Percentiles rank a stretch among this genome's conserved stretches.
phyloP scores from a whole-genome alignment of 352 stramenopile species.

The Phytophthora citricola region DNA sequence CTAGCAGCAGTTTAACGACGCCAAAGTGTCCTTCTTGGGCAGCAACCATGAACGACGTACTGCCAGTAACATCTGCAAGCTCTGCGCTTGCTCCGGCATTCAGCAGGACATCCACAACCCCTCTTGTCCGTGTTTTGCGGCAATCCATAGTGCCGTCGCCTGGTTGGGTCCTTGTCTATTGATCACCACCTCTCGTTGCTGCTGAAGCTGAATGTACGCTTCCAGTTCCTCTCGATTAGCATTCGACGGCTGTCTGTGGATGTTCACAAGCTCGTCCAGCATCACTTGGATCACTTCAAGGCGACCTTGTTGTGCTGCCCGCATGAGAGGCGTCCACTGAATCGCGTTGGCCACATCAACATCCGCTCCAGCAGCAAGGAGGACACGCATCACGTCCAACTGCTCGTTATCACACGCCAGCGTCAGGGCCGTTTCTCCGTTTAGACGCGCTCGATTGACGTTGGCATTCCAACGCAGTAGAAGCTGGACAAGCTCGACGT shows the following conservation, averaged over 20 bases:
- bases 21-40: conserved; percentile 18
- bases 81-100: conserved; percentile 23
- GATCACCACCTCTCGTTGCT: conserved; percentile 13
- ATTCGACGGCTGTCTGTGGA: conserved; percentile 6
- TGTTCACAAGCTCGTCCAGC: conserved; percentile 26
- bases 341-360: conserved; percentile 26
- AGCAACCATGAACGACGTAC: conserved; percentile 19
- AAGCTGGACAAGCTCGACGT: conserved; percentile 23
- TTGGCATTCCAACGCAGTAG: conserved; percentile 27
- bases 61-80: conserved; percentile 11
- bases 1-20: conserved; percentile 19
- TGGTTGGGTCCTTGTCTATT: conserved; percentile 22
- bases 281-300: conserved; percentile 27
- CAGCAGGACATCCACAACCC: conserved; percentile 13
- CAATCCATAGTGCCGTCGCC: conserved; percentile 25
- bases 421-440: conserved; percentile 25
- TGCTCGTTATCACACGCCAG: conserved; percentile 29
- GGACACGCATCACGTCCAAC: conserved; percentile 14
- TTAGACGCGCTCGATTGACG: conserved; percentile 19
- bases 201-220: conserved; percentile 17
- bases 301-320: conserved; percentile 32
- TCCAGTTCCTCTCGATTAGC: conserved; percentile 3
- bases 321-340: conserved; percentile 36
- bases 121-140: conserved; percentile 21
- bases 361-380: conserved; percentile 33